These are phyloP conservation scores for Lojkania enalia DNA, from an alignment of 2,329 filamentous ascomycete genomes.

Conservation along the genomic window DNA sequence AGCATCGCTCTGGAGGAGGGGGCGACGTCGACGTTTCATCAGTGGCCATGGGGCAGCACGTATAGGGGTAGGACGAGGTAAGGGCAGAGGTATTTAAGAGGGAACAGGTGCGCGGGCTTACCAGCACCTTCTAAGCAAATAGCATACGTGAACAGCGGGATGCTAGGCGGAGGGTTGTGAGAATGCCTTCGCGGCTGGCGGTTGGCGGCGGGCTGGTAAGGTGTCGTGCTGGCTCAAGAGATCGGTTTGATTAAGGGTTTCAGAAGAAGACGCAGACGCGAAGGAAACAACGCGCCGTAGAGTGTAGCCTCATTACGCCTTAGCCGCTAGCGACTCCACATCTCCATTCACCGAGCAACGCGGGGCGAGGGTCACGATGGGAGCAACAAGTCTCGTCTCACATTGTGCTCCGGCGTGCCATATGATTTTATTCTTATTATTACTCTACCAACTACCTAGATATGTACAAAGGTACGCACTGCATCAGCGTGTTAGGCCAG, in stretches of 20 bases:
- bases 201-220: conserved; percentile 7
- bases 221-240: conserved; percentile 26
- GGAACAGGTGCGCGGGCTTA: too few relatives aligned
- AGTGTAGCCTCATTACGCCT: conserved; percentile 10
- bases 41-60: conserved; percentile 10
- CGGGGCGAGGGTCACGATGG: too few relatives aligned
- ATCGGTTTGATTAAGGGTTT: conserved; percentile 34
- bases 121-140: too few relatives aligned
- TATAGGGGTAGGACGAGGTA: neutral
- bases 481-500: too few relatives aligned
- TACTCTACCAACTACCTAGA: too few relatives aligned
- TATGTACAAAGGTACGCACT: too few relatives aligned
- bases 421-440: too few relatives aligned
- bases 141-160: neutral
- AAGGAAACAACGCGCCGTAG: conserved; percentile 17
- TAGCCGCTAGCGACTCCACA: conserved; percentile 9
- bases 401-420: too few relatives aligned
- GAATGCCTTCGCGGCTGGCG: neutral
- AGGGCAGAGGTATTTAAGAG: conserved; percentile 1
- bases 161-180: neutral
- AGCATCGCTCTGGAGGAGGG: conserved; percentile 47
- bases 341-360: neutral
- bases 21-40: conserved; percentile 37
- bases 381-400: too few relatives aligned
- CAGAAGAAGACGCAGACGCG: conserved; percentile 19